Conservation (phyloP, 78 protist genomes). For the Mantamonas sphyraenae region DNA sequence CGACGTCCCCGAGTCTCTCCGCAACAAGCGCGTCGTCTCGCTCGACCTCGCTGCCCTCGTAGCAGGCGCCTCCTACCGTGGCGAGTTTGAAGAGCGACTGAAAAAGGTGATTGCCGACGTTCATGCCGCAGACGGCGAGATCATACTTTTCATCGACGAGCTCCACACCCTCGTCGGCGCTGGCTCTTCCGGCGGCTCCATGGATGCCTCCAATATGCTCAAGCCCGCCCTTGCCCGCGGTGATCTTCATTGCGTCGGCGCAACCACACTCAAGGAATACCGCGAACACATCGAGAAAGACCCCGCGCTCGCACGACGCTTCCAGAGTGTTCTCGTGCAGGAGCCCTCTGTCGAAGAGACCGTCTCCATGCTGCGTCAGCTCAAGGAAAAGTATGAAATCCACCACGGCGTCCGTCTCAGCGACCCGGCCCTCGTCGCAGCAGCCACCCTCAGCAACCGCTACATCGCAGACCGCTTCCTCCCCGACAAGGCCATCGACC, state of each 20-base stretch:
- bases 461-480: slow-evolving; percentile 90
- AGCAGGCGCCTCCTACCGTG: slow-evolving; percentile 97
- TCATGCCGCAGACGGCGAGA: slow-evolving; percentile 62
- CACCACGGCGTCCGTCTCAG: slow-evolving; percentile 91
- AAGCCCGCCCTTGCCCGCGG: slow-evolving; percentile 98
- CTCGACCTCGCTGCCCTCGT: slow-evolving; percentile 95
- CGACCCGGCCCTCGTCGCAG: slow-evolving; percentile 91
- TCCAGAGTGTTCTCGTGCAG: slow-evolving; percentile 82
- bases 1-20: slow-evolving; percentile 88
- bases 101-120: slow-evolving; percentile 93
- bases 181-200: slow-evolving; percentile 89
- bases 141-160: slow-evolving; percentile 97
- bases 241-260: slow-evolving; percentile 96
- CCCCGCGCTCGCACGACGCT: slow-evolving; percentile 95
- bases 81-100: slow-evolving; percentile 97
- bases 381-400: slow-evolving; percentile 37
- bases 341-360: slow-evolving; percentile 93
- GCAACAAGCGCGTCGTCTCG: slow-evolving; percentile 49
- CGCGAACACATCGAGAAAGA: slow-evolving; percentile 93
- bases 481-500: slow-evolving; percentile 99
- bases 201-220: slow-evolving; percentile 98
- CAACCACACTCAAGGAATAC: slow-evolving; percentile 97
- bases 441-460: slow-evolving; percentile 81
- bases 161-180: slow-evolving; percentile 96
- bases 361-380: slow-evolving; percentile 84